These are phyloP conservation scores for Calonectria hawksworthii DNA, from an alignment of 2,329 filamentous ascomycete species.

Conservation along the genomic window DNA sequence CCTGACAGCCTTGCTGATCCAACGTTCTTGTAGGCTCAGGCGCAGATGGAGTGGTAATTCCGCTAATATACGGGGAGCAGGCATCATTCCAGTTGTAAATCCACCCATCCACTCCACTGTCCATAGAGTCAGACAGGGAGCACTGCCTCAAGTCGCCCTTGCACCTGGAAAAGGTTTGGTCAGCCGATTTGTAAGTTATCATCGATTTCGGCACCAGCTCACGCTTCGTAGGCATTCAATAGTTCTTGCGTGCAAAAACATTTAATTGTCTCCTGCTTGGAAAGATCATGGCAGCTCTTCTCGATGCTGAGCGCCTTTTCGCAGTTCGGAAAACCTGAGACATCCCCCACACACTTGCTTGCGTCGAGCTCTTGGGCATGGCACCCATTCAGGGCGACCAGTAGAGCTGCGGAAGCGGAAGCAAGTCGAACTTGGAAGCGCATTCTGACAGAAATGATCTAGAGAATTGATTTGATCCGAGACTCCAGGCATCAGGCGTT, in stretches of 20 bases:
- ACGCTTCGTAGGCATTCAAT: neutral
- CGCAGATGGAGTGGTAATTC: neutral
- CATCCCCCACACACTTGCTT: neutral
- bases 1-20: neutral
- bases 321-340: neutral
- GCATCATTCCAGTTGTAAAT: neutral
- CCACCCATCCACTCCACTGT: neutral
- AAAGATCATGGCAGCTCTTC: neutral
- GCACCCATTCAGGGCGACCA: neutral
- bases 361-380: neutral
- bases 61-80: neutral
- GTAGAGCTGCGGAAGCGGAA: neutral
- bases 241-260: neutral
- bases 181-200: neutral
- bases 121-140: neutral
- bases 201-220: neutral
- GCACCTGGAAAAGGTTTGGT: neutral
- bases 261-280: neutral
- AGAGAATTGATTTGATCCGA: no score
- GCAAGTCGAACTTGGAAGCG: neutral
- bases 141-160: neutral
- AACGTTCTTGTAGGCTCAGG: neutral
- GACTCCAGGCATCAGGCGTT: neutral
- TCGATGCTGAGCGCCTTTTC: neutral
- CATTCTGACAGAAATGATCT: neutral